A percentile compares a stretch with the other conserved stretches of the same genome.
Conservation (phyloP, 2,329 filamentous ascomycete genomes). For the Drechslerella dactyloides region DNA sequence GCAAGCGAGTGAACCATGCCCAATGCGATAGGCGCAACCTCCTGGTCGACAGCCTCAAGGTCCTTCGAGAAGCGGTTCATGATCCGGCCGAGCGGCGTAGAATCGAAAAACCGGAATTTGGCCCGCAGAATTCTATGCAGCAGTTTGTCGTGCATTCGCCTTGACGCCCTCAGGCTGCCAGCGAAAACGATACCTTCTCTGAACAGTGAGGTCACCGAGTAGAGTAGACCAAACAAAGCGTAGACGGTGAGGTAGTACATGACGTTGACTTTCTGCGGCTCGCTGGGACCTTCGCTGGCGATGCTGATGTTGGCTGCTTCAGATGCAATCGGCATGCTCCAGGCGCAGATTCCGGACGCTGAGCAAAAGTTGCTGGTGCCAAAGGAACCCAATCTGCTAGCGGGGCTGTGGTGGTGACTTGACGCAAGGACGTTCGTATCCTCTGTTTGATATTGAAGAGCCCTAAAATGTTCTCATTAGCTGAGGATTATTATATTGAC, state of each 20-base stretch:
- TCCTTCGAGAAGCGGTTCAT: constrained; percentile 99
- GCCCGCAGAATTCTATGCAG: constrained; percentile 82
- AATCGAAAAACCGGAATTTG: constrained; percentile 97
- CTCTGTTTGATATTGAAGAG: constrained; percentile 42
- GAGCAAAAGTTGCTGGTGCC: constrained; percentile 45
- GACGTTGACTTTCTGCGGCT: constrained; percentile 70
- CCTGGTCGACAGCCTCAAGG: constrained; percentile 91
- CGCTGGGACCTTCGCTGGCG: constrained; percentile 58
- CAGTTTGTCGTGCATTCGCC: constrained; percentile 78
- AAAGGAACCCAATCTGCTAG: constrained; percentile 58
- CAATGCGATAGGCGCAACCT: constrained; percentile 90
- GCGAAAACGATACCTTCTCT: constrained; percentile 90
- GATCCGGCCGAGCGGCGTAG: constrained; percentile 90
- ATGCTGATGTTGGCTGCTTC: constrained; percentile 54
- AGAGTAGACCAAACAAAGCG: constrained; percentile 76
- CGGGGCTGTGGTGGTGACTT: constrained; percentile 51
- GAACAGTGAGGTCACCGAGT: constrained; percentile 79
- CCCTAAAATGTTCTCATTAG: constrained; percentile 12
- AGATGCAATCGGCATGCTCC: constrained; percentile 57
- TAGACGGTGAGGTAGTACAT: constrained; percentile 85
- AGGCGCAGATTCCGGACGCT: constrained; percentile 63
- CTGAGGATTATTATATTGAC: neutral
- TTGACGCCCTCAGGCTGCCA: constrained; percentile 86
- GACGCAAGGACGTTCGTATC: constrained; percentile 19
- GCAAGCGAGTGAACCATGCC: constrained; percentile 70